Percentiles rank a stretch among this genome's conserved stretches.
These are phyloP conservation scores for Hericium erinaceus DNA, from an alignment of 768 basidiomycete species.

Conservation along the genomic window DNA sequence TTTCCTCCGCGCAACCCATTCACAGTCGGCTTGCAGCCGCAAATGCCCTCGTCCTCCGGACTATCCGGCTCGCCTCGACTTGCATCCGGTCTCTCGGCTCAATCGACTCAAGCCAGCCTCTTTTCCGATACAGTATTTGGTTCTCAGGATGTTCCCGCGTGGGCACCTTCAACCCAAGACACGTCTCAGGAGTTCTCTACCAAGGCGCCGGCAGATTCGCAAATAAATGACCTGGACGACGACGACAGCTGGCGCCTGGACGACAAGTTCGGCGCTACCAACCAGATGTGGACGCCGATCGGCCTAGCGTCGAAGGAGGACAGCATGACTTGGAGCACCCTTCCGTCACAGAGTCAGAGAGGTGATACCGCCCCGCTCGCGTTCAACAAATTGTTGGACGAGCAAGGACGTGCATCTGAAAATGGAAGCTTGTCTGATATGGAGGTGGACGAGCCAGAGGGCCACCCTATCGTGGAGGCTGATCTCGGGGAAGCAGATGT, in stretches of 20 bases:
- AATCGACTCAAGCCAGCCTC: conserved; percentile 46
- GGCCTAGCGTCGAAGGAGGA: conserved; percentile 49
- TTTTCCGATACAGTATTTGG: conserved; percentile 45
- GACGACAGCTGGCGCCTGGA: conserved; percentile 72
- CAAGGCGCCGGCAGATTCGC: neutral
- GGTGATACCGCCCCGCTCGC: conserved; percentile 7
- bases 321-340: conserved; percentile 68
- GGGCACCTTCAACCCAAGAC: conserved; percentile 56
- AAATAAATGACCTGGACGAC: conserved; percentile 37
- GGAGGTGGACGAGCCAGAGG: conserved; percentile 12
- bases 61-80: conserved; percentile 16
- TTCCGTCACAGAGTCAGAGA: conserved; percentile 49
- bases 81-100: conserved; percentile 30
- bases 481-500: conserved; percentile 27
- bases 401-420: neutral
- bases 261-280: conserved; percentile 46
- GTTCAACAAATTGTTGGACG: neutral
- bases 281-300: conserved; percentile 54
- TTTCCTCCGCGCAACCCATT: conserved; percentile 37
- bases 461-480: neutral
- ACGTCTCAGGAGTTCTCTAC: conserved; percentile 21
- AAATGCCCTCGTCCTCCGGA: conserved; percentile 10
- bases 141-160: conserved; percentile 34
- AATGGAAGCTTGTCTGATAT: conserved; percentile 1
- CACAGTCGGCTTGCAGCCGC: conserved; percentile 32